phyloP scores from a whole-genome alignment of 768 basidiomycete genomes.

The Kwoniella heveanensis region DNA sequence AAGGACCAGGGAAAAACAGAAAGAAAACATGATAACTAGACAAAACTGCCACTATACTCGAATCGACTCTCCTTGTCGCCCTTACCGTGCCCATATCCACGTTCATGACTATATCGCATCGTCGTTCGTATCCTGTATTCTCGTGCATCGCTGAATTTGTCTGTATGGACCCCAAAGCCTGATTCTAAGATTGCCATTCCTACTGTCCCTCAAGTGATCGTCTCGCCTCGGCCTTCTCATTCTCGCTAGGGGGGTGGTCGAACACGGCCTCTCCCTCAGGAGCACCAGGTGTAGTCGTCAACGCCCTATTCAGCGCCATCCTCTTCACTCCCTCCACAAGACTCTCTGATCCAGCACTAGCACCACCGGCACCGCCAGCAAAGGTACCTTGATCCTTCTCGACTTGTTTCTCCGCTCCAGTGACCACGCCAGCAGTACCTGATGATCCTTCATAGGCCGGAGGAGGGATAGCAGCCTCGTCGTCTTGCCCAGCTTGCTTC shows the following conservation, averaged over 20 bases:
- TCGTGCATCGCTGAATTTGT: too few species aligned
- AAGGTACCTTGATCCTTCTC: not conserved
- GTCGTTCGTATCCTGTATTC: too few species aligned
- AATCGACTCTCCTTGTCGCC: too few species aligned
- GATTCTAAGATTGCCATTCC: too few species aligned
- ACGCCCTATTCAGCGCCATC: constrained; percentile 20
- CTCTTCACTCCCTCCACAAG: constrained; percentile 19
- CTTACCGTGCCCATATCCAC: too few species aligned
- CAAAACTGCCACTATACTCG: too few species aligned
- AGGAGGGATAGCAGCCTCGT: not conserved
- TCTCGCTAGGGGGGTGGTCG: constrained; percentile 49
- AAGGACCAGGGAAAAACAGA: too few species aligned
- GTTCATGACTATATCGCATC: too few species aligned
- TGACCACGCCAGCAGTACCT: not conserved
- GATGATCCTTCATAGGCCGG: not conserved
- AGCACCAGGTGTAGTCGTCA: constrained; percentile 47
- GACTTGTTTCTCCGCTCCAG: not conserved
- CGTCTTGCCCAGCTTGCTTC: not conserved
- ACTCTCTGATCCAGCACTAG: not conserved
- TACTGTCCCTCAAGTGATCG: constrained; percentile 10
- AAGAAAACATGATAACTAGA: too few species aligned
- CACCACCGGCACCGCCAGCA: not conserved
- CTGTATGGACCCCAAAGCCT: too few species aligned
- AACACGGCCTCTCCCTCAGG: constrained; percentile 49
- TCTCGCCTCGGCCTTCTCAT: constrained; percentile 40